Evolutionary conservation across 2,329 filamentous ascomycete species (phyloP), one percentile per base, ranked within the genome.

Genomic region (Aspergillus neotritici): DNA sequence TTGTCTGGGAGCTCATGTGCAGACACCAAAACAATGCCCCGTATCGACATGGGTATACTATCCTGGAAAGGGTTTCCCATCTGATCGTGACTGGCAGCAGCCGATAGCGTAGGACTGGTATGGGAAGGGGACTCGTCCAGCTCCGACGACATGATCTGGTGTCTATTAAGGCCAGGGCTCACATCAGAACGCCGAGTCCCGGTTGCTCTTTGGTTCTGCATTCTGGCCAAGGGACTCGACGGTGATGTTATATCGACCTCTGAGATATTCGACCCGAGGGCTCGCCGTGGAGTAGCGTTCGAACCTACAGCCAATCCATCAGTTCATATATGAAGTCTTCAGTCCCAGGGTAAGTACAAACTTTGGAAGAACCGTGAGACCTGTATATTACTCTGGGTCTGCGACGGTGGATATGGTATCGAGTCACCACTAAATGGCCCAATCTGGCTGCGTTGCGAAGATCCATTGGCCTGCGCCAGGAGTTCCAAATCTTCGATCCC

Each of bases 1-100:
- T 76, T 78, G 64, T 90, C 83, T 2, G 87, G 83, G 1, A 93
- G 68, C 9, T 76, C 72, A 46, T 77, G 69, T 1, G 76, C 71
- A 11, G 79, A 73, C 12, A 85, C 67, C 11, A 85, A 72, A 31
- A 70, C 67, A 47, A 86, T 82, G 0, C 81, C 82, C 61, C 79
- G 76, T 34, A 78, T 68, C 1, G 67, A 53, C 25, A 56, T 34
- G 44, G 55, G 52, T 28, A 62, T 50, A 9, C 21, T 25, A 43
- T 67, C 48, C 42, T 49, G 36, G n/a, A 61, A 64, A 3, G 43
- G 41, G 8, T 15, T 40, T 9, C 21, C 21, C 7, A 17, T 46
- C 12, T 42, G 41, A 4, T 8, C 12, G 14, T 30, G 41, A 13
- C 25, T 13, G 7, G 37, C 34, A 16, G 14, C n/a, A 4, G 8